Conservation (phyloP, 116 monocot genomes). For the Phalaenopsis hybrid region DNA sequence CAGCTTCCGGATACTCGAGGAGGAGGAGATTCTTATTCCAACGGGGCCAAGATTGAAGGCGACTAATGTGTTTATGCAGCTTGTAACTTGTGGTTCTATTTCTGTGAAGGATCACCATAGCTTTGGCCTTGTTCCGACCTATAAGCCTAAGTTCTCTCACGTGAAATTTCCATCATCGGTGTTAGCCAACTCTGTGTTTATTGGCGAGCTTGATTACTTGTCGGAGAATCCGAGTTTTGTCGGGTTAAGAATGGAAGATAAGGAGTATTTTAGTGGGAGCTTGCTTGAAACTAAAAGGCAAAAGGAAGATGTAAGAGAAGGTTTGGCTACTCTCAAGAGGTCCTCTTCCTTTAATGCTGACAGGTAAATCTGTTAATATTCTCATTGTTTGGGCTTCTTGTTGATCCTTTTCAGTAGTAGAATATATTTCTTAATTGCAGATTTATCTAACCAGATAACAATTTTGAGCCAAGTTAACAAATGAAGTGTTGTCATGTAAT, state of each 20-base stretch:
- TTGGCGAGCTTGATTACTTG: constrained; percentile 55
- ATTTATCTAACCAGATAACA: no score
- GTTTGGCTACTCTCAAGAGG: constrained; percentile 42
- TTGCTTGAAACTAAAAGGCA: constrained; percentile 70
- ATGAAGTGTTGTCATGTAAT: no score
- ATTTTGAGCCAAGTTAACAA: no score
- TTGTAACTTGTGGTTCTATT: constrained; percentile 88
- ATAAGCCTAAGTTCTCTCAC: constrained; percentile 57
- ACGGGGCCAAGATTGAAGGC: constrained; percentile 52
- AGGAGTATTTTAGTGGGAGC: constrained; percentile 93
- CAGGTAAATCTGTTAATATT: constrained; percentile 31
- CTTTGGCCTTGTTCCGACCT: constrained; percentile 47
- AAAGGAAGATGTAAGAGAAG: constrained; percentile 31
- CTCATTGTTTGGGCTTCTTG: no score
- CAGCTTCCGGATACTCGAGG: constrained; percentile 56
- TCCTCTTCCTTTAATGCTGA: constrained; percentile 77
- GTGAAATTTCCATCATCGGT: constrained; percentile 41
- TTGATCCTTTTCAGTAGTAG: no score
- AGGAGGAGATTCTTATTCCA: constrained; percentile 55
- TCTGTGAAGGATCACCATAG: constrained; percentile 73
- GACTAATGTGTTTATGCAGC: constrained; percentile 68
- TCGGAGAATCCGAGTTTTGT: constrained; percentile 45
- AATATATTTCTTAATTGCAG: no score
- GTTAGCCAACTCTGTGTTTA: constrained; percentile 31
- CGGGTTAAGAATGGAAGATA: constrained; percentile 61